Evolutionary conservation across 805 yeast genomes (phyloP).

Genomic region (Priceomyces fermenticarens): DNA sequence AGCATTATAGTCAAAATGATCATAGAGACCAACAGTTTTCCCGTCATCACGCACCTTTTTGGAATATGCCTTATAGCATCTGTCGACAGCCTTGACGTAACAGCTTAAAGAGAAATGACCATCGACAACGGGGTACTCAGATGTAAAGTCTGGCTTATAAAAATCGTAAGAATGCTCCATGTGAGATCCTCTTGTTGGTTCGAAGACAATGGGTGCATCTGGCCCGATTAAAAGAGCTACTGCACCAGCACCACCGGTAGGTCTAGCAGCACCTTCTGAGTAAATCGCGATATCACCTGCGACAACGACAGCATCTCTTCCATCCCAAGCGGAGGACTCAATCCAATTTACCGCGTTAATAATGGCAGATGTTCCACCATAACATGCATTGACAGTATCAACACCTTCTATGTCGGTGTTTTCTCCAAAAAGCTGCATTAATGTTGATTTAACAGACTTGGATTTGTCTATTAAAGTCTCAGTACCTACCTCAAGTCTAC

Average conservation of each 20-base stretch:
- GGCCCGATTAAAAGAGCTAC: conserved; percentile 95
- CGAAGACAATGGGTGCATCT: conserved; percentile 94
- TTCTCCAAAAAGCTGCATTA: conserved; percentile 89
- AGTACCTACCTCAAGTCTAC: conserved; percentile 97
- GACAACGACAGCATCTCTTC: conserved; percentile 94
- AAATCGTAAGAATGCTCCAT: conserved; percentile 98
- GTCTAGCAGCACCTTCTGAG: conserved; percentile 97
- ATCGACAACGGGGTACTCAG: conserved; percentile 96
- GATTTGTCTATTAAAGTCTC: conserved; percentile 96
- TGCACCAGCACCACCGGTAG: conserved; percentile 99
- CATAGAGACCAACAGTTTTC: conserved; percentile 55
- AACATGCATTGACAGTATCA: conserved; percentile 95
- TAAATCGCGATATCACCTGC: conserved; percentile 98
- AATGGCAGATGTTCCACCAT: conserved; percentile 96
- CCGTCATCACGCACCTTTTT: conserved; percentile 59
- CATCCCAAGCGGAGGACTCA: conserved; percentile 96
- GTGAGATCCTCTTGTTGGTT: conserved; percentile 82
- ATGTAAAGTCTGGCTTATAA: conserved; percentile 95
- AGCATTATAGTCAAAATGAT: conserved; percentile 84
- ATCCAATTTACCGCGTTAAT: conserved; percentile 95
- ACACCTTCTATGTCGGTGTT: conserved; percentile 93
- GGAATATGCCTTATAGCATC: conserved; percentile 79
- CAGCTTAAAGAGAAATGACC: conserved; percentile 94
- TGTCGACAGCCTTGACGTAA: conserved; percentile 90
- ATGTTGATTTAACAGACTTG: conserved; percentile 91